phyloP scores from a whole-genome alignment of 306 rosid species.

The Comarum palustre region DNA sequence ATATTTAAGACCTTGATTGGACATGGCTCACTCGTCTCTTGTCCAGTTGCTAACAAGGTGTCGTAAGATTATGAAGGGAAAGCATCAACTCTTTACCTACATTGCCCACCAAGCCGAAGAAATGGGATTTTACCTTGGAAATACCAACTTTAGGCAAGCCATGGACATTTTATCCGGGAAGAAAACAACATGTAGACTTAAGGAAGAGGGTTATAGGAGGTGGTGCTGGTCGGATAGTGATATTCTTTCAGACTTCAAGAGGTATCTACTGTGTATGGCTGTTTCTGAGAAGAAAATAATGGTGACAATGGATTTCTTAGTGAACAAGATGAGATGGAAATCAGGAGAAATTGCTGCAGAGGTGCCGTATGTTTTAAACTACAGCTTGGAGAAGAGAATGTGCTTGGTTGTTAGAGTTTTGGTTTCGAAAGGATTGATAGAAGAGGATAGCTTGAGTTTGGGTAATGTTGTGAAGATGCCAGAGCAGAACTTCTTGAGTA shows the following conservation, averaged over 20 bases:
- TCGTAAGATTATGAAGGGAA: background rate
- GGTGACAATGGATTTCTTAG: slow-evolving; percentile 21
- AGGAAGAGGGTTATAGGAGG: background rate
- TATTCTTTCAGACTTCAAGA: slow-evolving; percentile 12
- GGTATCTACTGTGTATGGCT: slow-evolving; percentile 18
- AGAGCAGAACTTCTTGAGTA: too few relatives aligned
- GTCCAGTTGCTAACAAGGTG: background rate
- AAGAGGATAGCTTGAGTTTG: background rate
- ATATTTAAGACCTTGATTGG: too few relatives aligned
- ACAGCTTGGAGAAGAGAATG: slow-evolving; percentile 35
- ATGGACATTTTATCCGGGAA: too few relatives aligned
- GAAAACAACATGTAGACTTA: too few relatives aligned
- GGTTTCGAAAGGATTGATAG: slow-evolving; percentile 24
- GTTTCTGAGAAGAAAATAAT: slow-evolving; percentile 22
- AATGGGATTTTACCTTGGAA: slow-evolving; percentile 20
- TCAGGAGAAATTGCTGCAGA: background rate
- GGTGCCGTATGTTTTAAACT: background rate
- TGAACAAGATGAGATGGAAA: slow-evolving; percentile 23
- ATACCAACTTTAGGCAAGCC: too few relatives aligned
- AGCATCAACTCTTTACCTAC: slow-evolving; percentile 3
- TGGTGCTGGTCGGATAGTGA: slow-evolving; percentile 33
- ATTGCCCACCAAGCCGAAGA: background rate
- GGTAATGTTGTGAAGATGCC: too few relatives aligned
- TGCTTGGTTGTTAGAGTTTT: slow-evolving; percentile 27
- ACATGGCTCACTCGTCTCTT: too few relatives aligned